These are phyloP conservation scores for Talaromyces sp. DNA, from an alignment of 2,329 filamentous ascomycete species.

Conservation along the genomic window DNA sequence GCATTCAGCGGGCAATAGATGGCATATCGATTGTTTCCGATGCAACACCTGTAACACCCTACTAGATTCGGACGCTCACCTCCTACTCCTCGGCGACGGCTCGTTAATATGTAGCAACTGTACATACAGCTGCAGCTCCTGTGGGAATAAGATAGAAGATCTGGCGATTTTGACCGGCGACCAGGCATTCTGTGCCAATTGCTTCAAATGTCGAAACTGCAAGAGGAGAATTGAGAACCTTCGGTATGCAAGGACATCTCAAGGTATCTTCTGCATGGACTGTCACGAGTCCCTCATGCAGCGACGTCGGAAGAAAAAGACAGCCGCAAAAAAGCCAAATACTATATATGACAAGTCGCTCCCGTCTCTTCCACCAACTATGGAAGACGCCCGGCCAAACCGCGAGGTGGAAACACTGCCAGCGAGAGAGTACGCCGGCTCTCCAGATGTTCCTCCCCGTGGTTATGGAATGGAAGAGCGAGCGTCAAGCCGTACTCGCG, in stretches of 20 bases:
- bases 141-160: constrained; percentile 96
- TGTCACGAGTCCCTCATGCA: constrained; percentile 98
- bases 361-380: constrained; percentile 79
- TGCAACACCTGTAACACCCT: constrained; percentile 94
- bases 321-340: constrained; percentile 39
- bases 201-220: constrained; percentile 96
- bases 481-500: constrained; percentile 27
- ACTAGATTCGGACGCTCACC: constrained; percentile 96
- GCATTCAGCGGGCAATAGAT: constrained; percentile 80
- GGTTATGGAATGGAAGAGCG: constrained; percentile 24
- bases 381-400: constrained; percentile 62
- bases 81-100: constrained; percentile 93
- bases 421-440: constrained; percentile 61
- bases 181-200: constrained; percentile 95
- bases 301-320: constrained; percentile 75
- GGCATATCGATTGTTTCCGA: constrained; percentile 98
- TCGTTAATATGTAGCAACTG: constrained; percentile 99
- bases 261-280: constrained; percentile 99
- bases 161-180: constrained; percentile 95
- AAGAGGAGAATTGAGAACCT: constrained; percentile 99
- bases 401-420: constrained; percentile 56
- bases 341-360: constrained; percentile 86
- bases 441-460: constrained; percentile 29
- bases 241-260: constrained; percentile 93
- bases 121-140: constrained; percentile 97